Evolutionary conservation across 176 grass and related monocot genomes (phyloP), one percentile per base, ranked within the genome.

Genomic region (Urochloa ruziziensis): DNA sequence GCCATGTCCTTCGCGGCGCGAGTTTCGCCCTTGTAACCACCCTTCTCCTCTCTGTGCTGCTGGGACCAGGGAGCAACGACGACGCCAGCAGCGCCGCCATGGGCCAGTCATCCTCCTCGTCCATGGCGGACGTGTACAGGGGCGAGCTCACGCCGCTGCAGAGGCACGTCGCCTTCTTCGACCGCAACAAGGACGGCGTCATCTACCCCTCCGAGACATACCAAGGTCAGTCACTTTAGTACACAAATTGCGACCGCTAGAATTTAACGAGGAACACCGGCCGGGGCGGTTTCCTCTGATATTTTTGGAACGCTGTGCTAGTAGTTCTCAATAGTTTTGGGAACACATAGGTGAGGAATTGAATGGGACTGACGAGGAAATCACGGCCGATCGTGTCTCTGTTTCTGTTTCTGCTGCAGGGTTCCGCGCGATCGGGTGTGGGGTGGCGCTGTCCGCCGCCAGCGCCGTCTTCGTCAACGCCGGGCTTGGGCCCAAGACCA

Each of bases 81-180:
- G 24, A 0, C 67, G 72, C 25, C n/a, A n/a, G n/a, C n/a, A n/a
- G n/a, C 19, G 44, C 27, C 68, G 5, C 10, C 49, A 53, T 1
- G 48, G 48, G 16, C 2, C 48, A 51, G 48, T 48, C 56, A 1
- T 7, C 11, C 1, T 3, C 15, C 3, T 42, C 39, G 3, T 36
- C 47, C 61, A 59, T 36, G 86, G 86, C 81, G 52, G 83, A 86
- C 23, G 79, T 83, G 48, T 89, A 86, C 81, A 62, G 15, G 7
- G 56, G 58, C 65, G 87, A 93, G 32, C 60, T 90, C 73, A 95
- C 93, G 23, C 87, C 93, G 70, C 88, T 92, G 60, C 93, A 94
- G 87, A 33, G 53, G 68, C 90, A 94, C 84, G 89, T 86, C 53
- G 90, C 85, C 62, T 94, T 94, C 90, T 94, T 92, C 75, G 93